These are phyloP conservation scores for Botryotinia calthae DNA, from an alignment of 2,329 filamentous ascomycete species.

Conservation along the genomic window DNA sequence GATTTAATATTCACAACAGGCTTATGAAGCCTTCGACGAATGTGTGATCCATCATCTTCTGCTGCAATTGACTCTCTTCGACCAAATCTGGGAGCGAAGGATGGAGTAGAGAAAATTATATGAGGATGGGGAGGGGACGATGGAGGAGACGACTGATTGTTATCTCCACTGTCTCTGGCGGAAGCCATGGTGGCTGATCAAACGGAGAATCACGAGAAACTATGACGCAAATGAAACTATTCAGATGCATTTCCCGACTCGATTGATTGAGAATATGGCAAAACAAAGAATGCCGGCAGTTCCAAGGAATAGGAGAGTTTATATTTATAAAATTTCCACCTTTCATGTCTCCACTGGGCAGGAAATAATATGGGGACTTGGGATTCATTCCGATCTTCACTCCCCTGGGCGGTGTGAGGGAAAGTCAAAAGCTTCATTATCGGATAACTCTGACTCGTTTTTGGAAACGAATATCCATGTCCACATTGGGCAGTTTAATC, in stretches of 20 bases:
- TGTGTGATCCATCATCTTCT: constrained; percentile 21
- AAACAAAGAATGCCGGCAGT: neutral
- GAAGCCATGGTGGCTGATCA: constrained; percentile 25
- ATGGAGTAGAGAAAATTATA: constrained; percentile 23
- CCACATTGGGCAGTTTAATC: neutral
- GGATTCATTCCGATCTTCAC: neutral
- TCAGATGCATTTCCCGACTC: neutral
- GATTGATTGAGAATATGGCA: neutral
- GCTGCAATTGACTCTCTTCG: constrained; percentile 12
- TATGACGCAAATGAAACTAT: constrained; percentile 16
- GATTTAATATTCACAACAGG: constrained; percentile 10
- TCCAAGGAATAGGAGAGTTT: neutral
- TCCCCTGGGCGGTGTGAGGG: neutral
- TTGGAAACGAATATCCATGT: no score
- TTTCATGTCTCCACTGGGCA: constrained; percentile 7
- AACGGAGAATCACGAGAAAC: neutral
- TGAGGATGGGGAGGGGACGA: constrained; percentile 26
- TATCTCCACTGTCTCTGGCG: constrained; percentile 23
- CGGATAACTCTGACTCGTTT: no score
- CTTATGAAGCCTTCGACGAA: constrained; percentile 26
- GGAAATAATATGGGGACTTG: constrained; percentile 11
- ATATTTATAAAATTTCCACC: neutral
- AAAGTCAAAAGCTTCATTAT: neutral
- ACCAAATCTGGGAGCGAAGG: constrained; percentile 16
- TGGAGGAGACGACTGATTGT: constrained; percentile 2